A percentile compares a stretch with the other conserved stretches of the same genome.
phyloP scores from a whole-genome alignment of 495 filamentous ascomycete genomes.

The Neurospora sp. region DNA sequence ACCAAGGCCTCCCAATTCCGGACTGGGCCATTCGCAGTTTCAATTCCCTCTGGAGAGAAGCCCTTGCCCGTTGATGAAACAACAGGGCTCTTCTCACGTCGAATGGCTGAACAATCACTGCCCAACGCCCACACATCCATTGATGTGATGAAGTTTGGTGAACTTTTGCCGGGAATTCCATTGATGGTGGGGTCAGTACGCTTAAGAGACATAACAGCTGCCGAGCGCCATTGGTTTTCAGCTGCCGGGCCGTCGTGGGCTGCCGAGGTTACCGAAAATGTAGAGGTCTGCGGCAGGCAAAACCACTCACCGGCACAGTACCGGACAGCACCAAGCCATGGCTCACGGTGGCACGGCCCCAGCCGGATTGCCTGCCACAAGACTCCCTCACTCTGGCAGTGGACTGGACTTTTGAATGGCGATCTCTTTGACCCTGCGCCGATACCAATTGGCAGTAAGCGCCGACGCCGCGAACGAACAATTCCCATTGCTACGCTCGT shows the following conservation, averaged over 20 bases:
- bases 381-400: neutral
- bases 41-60: neutral
- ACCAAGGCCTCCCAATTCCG: neutral
- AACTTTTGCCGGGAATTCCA: neutral
- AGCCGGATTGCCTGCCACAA: neutral
- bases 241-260: neutral
- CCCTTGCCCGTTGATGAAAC: neutral
- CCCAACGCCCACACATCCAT: neutral
- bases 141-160: neutral
- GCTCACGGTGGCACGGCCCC: neutral
- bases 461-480: neutral
- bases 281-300: neutral
- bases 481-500: neutral
- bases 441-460: neutral
- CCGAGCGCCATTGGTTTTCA: neutral
- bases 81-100: neutral
- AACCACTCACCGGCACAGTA: neutral
- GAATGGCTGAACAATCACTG: neutral
- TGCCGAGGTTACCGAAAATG: neutral
- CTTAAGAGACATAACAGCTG: neutral
- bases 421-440: neutral
- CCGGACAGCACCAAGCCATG: neutral
- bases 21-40: neutral
- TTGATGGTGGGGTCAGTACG: neutral
- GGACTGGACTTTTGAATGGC: neutral